Evolutionary conservation across 2,329 filamentous ascomycete species (phyloP).

Genomic region (Aspergillus fischeri): DNA sequence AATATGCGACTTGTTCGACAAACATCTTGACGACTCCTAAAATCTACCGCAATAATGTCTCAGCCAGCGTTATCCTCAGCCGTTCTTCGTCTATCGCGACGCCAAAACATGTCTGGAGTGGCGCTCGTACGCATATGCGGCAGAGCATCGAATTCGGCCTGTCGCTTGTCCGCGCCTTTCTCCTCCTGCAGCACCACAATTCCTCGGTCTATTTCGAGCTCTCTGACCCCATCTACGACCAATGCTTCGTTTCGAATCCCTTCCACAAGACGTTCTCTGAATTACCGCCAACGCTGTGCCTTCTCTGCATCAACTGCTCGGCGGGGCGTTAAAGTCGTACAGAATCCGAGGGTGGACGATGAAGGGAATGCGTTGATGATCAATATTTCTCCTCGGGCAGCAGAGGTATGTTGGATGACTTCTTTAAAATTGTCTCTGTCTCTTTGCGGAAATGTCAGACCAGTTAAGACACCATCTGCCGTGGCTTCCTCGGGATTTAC

Average conservation of each 20-base stretch:
- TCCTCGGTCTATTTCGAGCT: slow-evolving; percentile 12
- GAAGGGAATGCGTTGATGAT: slow-evolving; percentile 80
- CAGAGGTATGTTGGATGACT: slow-evolving; percentile 56
- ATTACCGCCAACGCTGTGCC: slow-evolving; percentile 17
- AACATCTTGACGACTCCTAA: not conserved
- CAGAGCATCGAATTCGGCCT: slow-evolving; percentile 9
- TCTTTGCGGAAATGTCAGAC: not conserved
- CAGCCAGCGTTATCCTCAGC: slow-evolving; percentile 23
- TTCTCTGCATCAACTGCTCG: slow-evolving; percentile 34
- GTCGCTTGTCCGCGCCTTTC: slow-evolving; percentile 24
- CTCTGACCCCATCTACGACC: slow-evolving; percentile 1
- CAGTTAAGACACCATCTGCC: not conserved
- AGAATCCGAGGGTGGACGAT: slow-evolving; percentile 74
- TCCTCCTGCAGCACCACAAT: slow-evolving; percentile 21
- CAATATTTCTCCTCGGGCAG: slow-evolving; percentile 78
- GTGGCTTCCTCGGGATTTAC: not conserved
- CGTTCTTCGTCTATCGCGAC: slow-evolving; percentile 21
- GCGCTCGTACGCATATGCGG: slow-evolving; percentile 19
- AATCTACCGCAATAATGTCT: slow-evolving; percentile 23
- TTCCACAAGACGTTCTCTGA: not conserved
- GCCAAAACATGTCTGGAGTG: slow-evolving; percentile 4
- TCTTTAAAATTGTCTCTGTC: slow-evolving; percentile 1
- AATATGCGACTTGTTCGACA: not conserved
- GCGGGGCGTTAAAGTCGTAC: slow-evolving; percentile 41
- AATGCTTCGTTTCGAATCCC: not conserved